These are phyloP conservation scores for Penicillium sp. DNA, from an alignment of 2,329 filamentous ascomycete species.

Conservation along the genomic window DNA sequence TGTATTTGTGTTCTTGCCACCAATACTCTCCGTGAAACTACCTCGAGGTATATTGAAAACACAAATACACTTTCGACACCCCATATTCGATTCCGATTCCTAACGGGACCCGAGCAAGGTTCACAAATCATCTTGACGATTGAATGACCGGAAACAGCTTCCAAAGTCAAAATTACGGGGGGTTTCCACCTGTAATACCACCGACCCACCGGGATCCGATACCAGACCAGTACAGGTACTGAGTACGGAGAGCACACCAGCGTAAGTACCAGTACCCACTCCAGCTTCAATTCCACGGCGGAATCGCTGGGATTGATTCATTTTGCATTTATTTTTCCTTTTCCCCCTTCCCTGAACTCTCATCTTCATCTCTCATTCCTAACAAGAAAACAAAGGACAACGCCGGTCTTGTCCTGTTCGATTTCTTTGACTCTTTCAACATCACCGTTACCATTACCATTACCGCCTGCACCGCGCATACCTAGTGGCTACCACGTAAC, in stretches of 20 bases:
- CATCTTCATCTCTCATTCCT: neutral
- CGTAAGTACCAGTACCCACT: conserved; percentile 19
- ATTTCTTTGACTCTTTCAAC: neutral
- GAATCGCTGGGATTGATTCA: conserved; percentile 26
- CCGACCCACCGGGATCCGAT: neutral
- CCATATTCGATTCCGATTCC: neutral
- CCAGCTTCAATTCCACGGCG: conserved; percentile 25
- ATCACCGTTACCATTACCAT: conserved; percentile 22
- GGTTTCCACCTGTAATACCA: neutral
- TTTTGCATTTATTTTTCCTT: conserved; percentile 26
- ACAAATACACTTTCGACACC: neutral
- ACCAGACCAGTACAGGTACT: neutral
- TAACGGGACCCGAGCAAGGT: neutral
- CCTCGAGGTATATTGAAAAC: neutral
- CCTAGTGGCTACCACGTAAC: conserved; percentile 36
- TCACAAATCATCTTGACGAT: neutral
- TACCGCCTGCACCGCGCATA: conserved; percentile 24
- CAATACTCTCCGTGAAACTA: neutral
- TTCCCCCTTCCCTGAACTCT: conserved; percentile 1
- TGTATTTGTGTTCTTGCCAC: neutral
- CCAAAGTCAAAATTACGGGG: neutral
- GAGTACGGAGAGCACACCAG: neutral
- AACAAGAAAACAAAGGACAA: conserved; percentile 10
- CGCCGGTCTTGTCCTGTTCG: conserved; percentile 26
- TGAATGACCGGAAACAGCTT: neutral